phyloP scores from a whole-genome alignment of 164 flowering plant genomes.

The Annona cherimola region DNA sequence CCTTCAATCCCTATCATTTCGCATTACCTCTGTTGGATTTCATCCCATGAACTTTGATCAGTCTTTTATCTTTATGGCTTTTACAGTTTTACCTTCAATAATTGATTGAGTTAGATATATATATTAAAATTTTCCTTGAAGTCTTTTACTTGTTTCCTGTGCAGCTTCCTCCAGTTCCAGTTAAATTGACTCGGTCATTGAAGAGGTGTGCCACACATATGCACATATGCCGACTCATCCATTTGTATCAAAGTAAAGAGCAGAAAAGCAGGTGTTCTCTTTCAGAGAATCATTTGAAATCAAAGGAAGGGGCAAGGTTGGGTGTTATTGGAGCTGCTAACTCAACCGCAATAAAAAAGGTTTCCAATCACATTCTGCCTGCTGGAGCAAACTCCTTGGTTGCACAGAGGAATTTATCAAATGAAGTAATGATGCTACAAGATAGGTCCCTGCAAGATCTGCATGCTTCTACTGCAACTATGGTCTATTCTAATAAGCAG shows the following conservation, averaged over 20 bases:
- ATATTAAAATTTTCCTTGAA: neutral
- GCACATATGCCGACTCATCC: slow-evolving; percentile 48
- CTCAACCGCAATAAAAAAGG: slow-evolving; percentile 6
- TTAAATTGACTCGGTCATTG: slow-evolving; percentile 24
- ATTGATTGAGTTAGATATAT: neutral
- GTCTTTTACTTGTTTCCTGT: neutral
- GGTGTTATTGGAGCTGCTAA: slow-evolving; percentile 8
- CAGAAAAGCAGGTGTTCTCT: slow-evolving; percentile 16
- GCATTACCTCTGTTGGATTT: too few species aligned
- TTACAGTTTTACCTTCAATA: neutral
- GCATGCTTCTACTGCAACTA: slow-evolving; percentile 17
- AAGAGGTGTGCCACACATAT: slow-evolving; percentile 60
- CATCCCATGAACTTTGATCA: too few species aligned
- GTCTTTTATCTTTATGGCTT: too few species aligned
- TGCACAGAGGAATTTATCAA: slow-evolving; percentile 15
- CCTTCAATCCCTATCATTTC: too few species aligned
- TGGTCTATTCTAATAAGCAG: slow-evolving; percentile 18
- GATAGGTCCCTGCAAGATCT: slow-evolving; percentile 26
- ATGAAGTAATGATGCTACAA: slow-evolving; percentile 24
- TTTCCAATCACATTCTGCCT: slow-evolving; percentile 3
- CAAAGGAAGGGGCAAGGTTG: slow-evolving; percentile 24
- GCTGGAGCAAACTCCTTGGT: slow-evolving; percentile 12
- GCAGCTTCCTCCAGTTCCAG: slow-evolving; percentile 28
- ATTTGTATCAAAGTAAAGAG: slow-evolving; percentile 26
- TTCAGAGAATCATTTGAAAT: slow-evolving; percentile 8